Conservation (phyloP, 129 eudicot species). For the Oenanthe sinensis region DNA sequence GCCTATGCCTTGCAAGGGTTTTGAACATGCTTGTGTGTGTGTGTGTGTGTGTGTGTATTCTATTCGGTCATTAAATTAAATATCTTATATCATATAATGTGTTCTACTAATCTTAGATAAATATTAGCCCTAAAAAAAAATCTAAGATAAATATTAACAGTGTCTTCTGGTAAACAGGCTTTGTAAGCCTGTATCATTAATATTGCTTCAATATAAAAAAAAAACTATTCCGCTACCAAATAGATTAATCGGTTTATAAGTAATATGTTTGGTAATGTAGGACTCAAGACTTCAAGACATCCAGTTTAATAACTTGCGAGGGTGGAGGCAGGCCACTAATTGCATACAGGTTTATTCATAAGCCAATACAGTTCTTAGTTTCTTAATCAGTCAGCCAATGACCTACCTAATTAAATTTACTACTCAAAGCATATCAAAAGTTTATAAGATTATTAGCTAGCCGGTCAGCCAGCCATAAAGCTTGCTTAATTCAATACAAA, state of each 20-base stretch:
- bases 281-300: neutral
- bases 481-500: conserved; percentile 16
- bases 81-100: neutral
- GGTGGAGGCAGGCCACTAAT: neutral
- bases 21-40: too few relatives aligned
- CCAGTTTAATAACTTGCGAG: neutral
- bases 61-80: neutral
- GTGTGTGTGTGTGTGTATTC: too few relatives aligned
- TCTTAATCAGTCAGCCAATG: neutral
- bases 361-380: neutral
- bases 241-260: neutral
- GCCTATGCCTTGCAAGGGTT: too few relatives aligned
- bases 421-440: conserved; percentile 7
- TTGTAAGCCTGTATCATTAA: neutral
- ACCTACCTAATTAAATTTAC: neutral
- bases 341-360: neutral
- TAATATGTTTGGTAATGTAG: neutral
- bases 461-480: neutral
- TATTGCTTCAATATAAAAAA: neutral
- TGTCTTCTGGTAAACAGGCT: neutral
- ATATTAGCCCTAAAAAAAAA: too few relatives aligned
- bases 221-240: neutral
- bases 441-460: neutral
- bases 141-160: neutral
- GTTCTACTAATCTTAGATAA: neutral